These are phyloP conservation scores for Lipomyces yamadae DNA, from an alignment of 805 yeast genomes.

Conservation along the genomic window DNA sequence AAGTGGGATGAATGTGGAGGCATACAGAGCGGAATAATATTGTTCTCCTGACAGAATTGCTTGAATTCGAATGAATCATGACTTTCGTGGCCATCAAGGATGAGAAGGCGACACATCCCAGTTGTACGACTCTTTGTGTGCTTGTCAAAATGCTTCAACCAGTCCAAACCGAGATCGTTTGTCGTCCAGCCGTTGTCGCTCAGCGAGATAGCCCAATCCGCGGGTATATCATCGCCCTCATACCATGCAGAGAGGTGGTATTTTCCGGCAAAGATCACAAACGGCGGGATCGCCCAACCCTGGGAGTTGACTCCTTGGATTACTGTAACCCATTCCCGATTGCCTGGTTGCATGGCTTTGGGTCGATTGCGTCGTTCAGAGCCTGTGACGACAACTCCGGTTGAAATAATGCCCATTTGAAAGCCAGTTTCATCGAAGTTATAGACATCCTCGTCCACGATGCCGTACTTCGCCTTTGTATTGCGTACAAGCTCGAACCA, in stretches of 20 bases:
- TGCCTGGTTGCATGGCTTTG: constrained; percentile 10
- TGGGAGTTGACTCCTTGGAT: neutral
- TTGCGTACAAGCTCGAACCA: constrained; percentile 10
- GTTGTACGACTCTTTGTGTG: constrained; percentile 14
- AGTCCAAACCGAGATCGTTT: constrained; percentile 3
- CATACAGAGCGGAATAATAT: constrained; percentile 14
- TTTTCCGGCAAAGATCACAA: constrained; percentile 9
- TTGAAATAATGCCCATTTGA: constrained; percentile 10
- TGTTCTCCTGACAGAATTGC: constrained; percentile 8
- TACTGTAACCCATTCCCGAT: constrained; percentile 14
- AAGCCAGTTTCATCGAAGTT: constrained; percentile 11
- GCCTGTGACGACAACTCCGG: constrained; percentile 4
- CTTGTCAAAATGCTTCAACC: constrained; percentile 14
- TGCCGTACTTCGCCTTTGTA: neutral
- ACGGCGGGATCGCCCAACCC: constrained; percentile 23
- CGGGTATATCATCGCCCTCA: constrained; percentile 8
- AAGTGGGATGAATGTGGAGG: too few relatives aligned
- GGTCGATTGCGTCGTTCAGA: neutral
- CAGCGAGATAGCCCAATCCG: constrained; percentile 1
- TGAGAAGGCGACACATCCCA: constrained; percentile 15
- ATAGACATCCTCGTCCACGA: neutral
- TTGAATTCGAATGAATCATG: constrained; percentile 12
- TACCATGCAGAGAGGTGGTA: constrained; percentile 13
- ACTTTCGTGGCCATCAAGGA: constrained; percentile 23
- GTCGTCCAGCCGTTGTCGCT: constrained; percentile 15